Conservation (phyloP, 495 filamentous ascomycete species). For the Neurospora pannonica region DNA sequence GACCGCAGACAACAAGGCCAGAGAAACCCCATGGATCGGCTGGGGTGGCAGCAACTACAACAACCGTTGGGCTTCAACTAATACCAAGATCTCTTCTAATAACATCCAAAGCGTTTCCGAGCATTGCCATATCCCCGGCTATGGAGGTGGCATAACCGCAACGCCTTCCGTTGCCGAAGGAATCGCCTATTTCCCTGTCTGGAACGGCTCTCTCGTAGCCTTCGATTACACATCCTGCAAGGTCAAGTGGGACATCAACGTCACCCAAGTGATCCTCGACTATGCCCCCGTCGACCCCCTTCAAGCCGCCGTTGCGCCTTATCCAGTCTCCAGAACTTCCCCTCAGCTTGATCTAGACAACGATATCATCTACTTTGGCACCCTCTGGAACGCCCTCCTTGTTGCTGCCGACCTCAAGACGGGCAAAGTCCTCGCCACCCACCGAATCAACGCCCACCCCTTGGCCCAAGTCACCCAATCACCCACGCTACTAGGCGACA, state of each 20-base stretch:
- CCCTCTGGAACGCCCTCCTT: conserved; percentile 22
- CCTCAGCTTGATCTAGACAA: conserved; percentile 20
- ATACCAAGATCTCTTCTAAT: conserved; percentile 10
- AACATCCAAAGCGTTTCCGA: conserved; percentile 8
- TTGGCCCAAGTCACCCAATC: conserved; percentile 21
- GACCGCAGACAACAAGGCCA: background rate
- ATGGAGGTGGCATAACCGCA: conserved; percentile 19
- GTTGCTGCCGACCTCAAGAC: conserved; percentile 21
- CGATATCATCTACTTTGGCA: conserved; percentile 26
- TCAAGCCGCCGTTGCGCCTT: conserved; percentile 1
- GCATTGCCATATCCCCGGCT: conserved; percentile 11
- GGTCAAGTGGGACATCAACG: conserved; percentile 24
- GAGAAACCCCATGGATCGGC: conserved; percentile 2
- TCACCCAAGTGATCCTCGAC: conserved; percentile 16
- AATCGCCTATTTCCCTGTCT: conserved; percentile 28
- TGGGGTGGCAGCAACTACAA: conserved; percentile 11
- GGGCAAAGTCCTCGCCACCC: conserved; percentile 15
- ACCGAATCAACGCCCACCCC: conserved; percentile 23
- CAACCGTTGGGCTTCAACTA: conserved; percentile 19
- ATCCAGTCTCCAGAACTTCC: conserved; percentile 15
- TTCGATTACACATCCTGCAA: conserved; percentile 25
- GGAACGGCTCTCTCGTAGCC: conserved; percentile 26
- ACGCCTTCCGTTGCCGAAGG: conserved; percentile 18
- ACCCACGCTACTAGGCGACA: conserved; percentile 21
- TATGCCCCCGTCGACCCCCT: conserved; percentile 10